Evolutionary conservation across 805 yeast species (phyloP).

Genomic region (Barnettozyma sp.): DNA sequence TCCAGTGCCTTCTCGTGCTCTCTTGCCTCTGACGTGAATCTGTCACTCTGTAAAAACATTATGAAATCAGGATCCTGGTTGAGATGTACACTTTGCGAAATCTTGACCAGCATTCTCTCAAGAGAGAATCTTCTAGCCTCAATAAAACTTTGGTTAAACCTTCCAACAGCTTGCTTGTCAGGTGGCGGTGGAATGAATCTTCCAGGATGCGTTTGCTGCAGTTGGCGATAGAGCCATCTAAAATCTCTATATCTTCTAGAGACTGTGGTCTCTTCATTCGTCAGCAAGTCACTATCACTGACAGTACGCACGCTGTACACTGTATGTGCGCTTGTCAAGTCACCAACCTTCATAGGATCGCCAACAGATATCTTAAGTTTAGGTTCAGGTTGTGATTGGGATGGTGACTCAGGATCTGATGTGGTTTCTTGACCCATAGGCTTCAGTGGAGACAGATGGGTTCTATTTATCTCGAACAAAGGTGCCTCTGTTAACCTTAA

Average conservation of each 20-base stretch:
- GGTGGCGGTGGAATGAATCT: constrained; percentile 92
- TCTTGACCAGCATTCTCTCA: constrained; percentile 77
- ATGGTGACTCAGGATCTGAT: constrained; percentile 4
- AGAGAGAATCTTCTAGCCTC: constrained; percentile 79
- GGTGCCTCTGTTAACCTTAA: constrained; percentile 47
- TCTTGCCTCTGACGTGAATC: constrained; percentile 63
- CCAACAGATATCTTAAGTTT: constrained; percentile 66
- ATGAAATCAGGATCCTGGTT: constrained; percentile 70
- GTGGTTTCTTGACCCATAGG: constrained; percentile 5
- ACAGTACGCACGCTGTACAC: constrained; percentile 72
- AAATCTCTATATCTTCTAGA: constrained; percentile 87
- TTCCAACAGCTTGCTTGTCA: constrained; percentile 86
- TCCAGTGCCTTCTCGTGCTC: constrained; percentile 53
- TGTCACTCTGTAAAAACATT: constrained; percentile 68
- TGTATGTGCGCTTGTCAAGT: constrained; percentile 79
- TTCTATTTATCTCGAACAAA: constrained; percentile 38
- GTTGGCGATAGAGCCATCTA: constrained; percentile 87
- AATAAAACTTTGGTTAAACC: constrained; percentile 84
- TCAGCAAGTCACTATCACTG: constrained; percentile 31
- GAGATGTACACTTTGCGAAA: constrained; percentile 48
- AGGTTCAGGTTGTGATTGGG: constrained; percentile 2
- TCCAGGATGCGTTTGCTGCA: constrained; percentile 85
- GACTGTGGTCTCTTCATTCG: constrained; percentile 45
- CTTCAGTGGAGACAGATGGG: constrained; percentile 22
- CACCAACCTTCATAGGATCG: constrained; percentile 90